phyloP scores from a whole-genome alignment of 2,329 filamentous ascomycete genomes.

The Tolypocladium tundrense region DNA sequence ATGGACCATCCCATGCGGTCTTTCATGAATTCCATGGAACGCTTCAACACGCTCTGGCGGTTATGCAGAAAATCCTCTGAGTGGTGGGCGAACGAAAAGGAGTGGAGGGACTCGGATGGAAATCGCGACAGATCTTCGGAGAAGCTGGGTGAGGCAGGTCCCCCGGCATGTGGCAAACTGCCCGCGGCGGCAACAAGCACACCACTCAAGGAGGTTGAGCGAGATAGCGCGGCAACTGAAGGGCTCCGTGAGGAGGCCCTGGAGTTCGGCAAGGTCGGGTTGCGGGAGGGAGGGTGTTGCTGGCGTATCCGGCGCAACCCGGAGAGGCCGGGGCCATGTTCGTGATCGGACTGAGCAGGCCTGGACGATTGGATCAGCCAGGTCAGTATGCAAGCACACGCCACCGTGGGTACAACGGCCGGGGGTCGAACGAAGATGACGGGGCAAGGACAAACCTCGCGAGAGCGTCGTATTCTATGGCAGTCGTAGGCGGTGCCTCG shows the following conservation, averaged over 20 bases:
- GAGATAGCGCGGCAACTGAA: conserved; percentile 46
- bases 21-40: conserved; percentile 93
- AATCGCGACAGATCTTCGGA: conserved; percentile 87
- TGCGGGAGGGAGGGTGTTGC: conserved; percentile 54
- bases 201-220: conserved; percentile 61
- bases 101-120: conserved; percentile 91
- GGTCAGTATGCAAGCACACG: conserved; percentile 13
- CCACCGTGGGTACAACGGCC: neutral
- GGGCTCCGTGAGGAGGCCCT: conserved; percentile 52
- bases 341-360: conserved; percentile 75
- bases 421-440: neutral
- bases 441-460: conserved; percentile 48
- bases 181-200: conserved; percentile 50
- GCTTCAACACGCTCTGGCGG: conserved; percentile 84
- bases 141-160: conserved; percentile 63
- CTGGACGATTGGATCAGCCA: conserved; percentile 32
- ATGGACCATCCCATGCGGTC: conserved; percentile 75
- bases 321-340: conserved; percentile 75
- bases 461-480: conserved; percentile 57
- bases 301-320: conserved; percentile 91
- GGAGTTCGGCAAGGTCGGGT: conserved; percentile 53
- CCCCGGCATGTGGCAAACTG: conserved; percentile 45
- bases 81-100: conserved; percentile 95
- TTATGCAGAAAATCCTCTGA: conserved; percentile 86
- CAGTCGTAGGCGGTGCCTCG: conserved; percentile 52